Base-by-base conservation (phyloP, 192 early-diverging fungal species). In the Backusella macrospora region DNA sequence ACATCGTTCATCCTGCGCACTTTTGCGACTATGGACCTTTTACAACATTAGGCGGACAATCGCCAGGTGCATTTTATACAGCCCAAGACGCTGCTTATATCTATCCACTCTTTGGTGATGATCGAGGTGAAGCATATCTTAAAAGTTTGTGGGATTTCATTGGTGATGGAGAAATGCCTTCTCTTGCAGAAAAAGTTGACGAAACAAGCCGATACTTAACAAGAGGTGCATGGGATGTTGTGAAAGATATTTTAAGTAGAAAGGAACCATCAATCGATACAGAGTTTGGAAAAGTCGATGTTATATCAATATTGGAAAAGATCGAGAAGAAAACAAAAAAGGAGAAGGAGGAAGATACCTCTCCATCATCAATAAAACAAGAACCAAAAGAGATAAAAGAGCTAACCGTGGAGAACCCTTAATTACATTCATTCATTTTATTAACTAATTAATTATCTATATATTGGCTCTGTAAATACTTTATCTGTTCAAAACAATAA, bases 101-200 rank as follows among this genome's bases (percentile, higher is more conserved):
- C 34, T 85, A 72, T 76, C 81, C 80, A 71, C 80, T 83, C 18
- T 92, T 83, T 77, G 89, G 88, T n/a, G 87, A 89, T 45, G 82
- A 83, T 23, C 77, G 74, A 5, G 88, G 87, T 0, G 85, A 91
- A 74, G 86, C 89, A 1, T 90, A 91, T 70, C 76, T 87, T 43
- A 70, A 76, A 14, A 91, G 89, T 69, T 64, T 91, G 13, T 80
- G 78, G 59, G 73, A 80, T 38, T 92, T 92, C 74, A 70, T 81
- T 12, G 76, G 74, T 38, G 73, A 80, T 15, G 48, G 70, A 21
- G 76, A 78, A n/a, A 75, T 84, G 7, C 68, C 82, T 7, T 66
- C 68, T 13, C 48, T 78, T 15, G 48, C 29, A 8, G 66, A 65
- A 21, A 74, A 79, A 16, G 66, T 87, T 6, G 73, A 81, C 12